Evolutionary conservation across 1,284 basidiomycete species (phyloP), one percentile per base, ranked within the genome.

Genomic region (Leccinum subrobustum): DNA sequence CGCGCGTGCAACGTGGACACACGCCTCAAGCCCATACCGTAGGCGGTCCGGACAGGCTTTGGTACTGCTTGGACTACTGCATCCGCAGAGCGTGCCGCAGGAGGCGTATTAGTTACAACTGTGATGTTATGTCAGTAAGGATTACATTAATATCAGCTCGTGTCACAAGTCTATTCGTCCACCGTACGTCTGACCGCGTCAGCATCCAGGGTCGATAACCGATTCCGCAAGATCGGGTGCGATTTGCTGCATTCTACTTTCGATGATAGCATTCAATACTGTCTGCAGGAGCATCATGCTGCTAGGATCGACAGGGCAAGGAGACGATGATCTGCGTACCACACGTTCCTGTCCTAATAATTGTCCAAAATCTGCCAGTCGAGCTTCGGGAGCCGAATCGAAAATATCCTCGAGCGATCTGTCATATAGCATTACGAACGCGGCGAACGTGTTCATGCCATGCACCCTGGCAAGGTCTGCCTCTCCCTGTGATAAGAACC

Each of bases 371-470:
- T 73, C 70, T 14, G 76, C 67, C 14, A 81, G 55, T 60, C 89
- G 77, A 47, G 77, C 77, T 47, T 86, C 78, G 2, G 83, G 70
- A 8, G 71, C 64, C 69, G 81, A 71, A 31, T 83, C 78, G 29
- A 91, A 66, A 65, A 91, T 83, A 2, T 82, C 77, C 33, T 85
- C 79, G 2, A 87, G 65, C 3, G 76, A 74, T n/a, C 78, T 76
- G 62, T 85, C 82, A 54, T 79, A 83, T 0, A 91, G 74, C 60
- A 91, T 79, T 4, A 86, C 72, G 25, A 82, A 79, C 7, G 89
- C 84, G 1, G 83, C 82, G 68, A 89, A 90, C 3, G 75, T 72
- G 64, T 91, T 91, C 83, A 91, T 85, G 16, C 86, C 84, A 14
- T 78, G 73, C 4, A 83, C 74, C 6, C 69, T 69, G 0, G 82